A percentile compares a stretch with the other conserved stretches of the same genome.
phyloP scores from a whole-genome alignment of 345 rosid species.

The Leavenworthia alabamica region DNA sequence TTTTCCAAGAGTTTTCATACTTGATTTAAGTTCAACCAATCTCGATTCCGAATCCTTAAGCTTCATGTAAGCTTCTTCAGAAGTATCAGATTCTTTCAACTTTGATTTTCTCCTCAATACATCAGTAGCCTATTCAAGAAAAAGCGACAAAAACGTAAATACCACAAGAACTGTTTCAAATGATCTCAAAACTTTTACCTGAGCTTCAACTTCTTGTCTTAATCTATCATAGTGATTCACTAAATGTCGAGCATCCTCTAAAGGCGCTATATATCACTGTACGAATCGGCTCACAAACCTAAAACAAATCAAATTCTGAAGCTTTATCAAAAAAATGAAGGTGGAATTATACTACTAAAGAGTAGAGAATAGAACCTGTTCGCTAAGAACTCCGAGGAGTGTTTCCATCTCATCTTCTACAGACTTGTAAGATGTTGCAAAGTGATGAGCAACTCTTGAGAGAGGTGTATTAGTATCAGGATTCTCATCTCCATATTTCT shows the following conservation, averaged over 20 bases:
- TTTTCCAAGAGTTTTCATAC: conserved; percentile 66
- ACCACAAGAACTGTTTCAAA: conserved; percentile 11
- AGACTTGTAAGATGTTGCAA: conserved; percentile 60
- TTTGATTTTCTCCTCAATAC: conserved; percentile 67
- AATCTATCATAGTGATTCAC: conserved; percentile 70
- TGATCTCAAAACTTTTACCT: conserved; percentile 42
- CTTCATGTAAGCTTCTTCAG: conserved; percentile 61
- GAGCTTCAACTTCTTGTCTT: conserved; percentile 84
- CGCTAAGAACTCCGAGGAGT: conserved; percentile 51
- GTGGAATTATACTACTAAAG: not conserved
- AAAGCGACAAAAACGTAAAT: too few relatives aligned
- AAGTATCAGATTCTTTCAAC: conserved; percentile 64
- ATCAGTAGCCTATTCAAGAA: conserved; percentile 68
- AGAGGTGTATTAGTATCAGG: conserved; percentile 39
- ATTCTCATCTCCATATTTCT: conserved; percentile 68
- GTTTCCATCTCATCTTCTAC: conserved; percentile 71
- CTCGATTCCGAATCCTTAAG: conserved; percentile 73
- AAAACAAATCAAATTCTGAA: conserved; percentile 25
- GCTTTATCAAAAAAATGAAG: too few relatives aligned
- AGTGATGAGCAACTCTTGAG: conserved; percentile 55
- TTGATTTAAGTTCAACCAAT: conserved; percentile 66
- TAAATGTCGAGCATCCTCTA: conserved; percentile 91
- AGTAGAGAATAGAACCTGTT: conserved; percentile 64
- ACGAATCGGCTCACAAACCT: conserved; percentile 81
- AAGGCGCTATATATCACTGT: conserved; percentile 67